phyloP scores from a whole-genome alignment of 2,329 filamentous ascomycete genomes.

The Exophiala aquamarina region DNA sequence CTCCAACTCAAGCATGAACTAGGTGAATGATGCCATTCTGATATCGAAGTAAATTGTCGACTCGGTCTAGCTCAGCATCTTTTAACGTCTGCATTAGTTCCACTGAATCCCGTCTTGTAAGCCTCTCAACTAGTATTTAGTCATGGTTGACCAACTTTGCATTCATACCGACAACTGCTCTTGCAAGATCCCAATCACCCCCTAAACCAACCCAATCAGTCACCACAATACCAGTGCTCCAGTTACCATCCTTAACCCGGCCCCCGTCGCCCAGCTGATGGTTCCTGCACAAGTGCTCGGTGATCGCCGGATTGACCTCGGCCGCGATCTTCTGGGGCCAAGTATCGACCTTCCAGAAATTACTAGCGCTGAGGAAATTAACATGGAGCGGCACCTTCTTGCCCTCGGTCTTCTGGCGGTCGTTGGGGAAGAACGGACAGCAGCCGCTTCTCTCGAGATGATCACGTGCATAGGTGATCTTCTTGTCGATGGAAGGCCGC shows the following conservation, averaged over 20 bases:
- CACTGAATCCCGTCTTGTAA: too few relatives aligned
- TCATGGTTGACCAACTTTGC: slow-evolving; percentile 48
- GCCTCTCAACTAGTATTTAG: too few relatives aligned
- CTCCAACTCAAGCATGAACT: too few relatives aligned
- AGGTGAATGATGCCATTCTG: too few relatives aligned
- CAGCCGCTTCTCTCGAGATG: slow-evolving; percentile 65
- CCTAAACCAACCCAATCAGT: slow-evolving; percentile 89
- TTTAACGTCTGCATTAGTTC: too few relatives aligned
- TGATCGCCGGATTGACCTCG: slow-evolving; percentile 77
- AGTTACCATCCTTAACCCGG: slow-evolving; percentile 59
- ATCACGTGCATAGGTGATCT: slow-evolving; percentile 70
- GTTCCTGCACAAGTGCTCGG: slow-evolving; percentile 57
- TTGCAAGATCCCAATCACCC: slow-evolving; percentile 87
- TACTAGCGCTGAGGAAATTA: slow-evolving; percentile 88
- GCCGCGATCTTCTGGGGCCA: slow-evolving; percentile 93
- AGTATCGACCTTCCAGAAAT: slow-evolving; percentile 88
- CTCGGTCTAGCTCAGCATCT: too few relatives aligned
- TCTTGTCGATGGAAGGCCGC: slow-evolving; percentile 72
- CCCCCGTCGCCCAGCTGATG: slow-evolving; percentile 42
- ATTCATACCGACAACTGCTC: slow-evolving; percentile 90
- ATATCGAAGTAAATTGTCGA: too few relatives aligned
- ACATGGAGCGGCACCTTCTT: slow-evolving; percentile 69
- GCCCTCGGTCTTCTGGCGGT: slow-evolving; percentile 37
- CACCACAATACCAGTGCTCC: slow-evolving; percentile 81
- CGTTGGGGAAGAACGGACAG: slow-evolving; percentile 47